Base-by-base conservation (phyloP, 345 rosid species). In the Brassica juncea region DNA sequence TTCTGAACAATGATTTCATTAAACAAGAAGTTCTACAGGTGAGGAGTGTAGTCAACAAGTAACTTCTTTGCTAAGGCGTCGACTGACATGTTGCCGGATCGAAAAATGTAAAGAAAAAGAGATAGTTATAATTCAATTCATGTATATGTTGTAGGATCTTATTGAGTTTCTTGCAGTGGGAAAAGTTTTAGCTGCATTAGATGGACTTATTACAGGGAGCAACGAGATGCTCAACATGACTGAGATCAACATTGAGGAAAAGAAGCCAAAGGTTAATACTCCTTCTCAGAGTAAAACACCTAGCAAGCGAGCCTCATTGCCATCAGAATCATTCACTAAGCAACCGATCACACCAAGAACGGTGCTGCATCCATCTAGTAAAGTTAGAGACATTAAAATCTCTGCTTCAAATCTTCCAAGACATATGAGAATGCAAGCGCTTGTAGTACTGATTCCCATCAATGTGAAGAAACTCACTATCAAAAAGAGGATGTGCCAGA, bases 371-470 rank as follows among this genome's bases (percentile, higher is more conserved):
- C 59, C 78, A 31, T 73, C 75, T 1, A 79, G 59, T 44, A 60
- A 81, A 55, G 61, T 2, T 59, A 31, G 78, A 67, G 76, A 77
- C 27, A 31, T 73, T 69, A 27, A 19, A 25, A 69, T 54, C 28
- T 72, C 77, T 66, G 54, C 73, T n/a, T 83, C 86, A 21, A 72
- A 67, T 68, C 47, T 72, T 70, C 74, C 83, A 6, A 78, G 77
- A 74, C 73, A 82, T 27, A 62, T 76, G 19, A 73, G 90, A 68
- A 81, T 87, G 79, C 86, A 90, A 60, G 81, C 91, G 10, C 82
- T 86, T 15, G 93, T 85, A 15, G 91, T 88, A 68, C 72, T 89
- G 72, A 93, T 86, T 78, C 91, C 90, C 3, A 74, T 90, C 3
- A 93, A 89, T 21, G 61, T 85, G 61, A 89, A 91, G 81, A 84